Base-by-base conservation (phyloP, 78 protist species). In the Kipferlia bialata region DNA sequence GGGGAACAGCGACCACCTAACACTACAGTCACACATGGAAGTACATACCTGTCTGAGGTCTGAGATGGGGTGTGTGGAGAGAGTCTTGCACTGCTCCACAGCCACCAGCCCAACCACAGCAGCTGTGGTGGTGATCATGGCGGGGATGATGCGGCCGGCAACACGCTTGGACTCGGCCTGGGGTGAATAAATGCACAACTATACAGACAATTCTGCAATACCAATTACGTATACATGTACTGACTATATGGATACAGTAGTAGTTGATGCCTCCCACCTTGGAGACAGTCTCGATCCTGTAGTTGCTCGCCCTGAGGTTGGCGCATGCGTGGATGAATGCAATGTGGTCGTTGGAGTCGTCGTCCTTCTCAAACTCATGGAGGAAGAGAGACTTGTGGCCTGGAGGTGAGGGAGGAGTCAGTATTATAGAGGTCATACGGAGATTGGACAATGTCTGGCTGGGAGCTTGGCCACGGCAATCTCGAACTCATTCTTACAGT, bases 111-210 rank as follows among this genome's bases (percentile, higher is more conserved):
- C n/a, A 89, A 77, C 15, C 82, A 79, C 71, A 12, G 67, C 28
- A n/a, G 98, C 93, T 15, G 99, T 97, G 36, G 99, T 97, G 17
- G 99, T 95, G 39, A 96, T 94, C 56, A 97, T 87, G 34, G 99
- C 99, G 7, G 99, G 99, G 74, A 95, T 96, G 84, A 97, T 94
- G 81, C 81, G 78, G 61, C 99, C 99, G 0, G 98, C 98, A 58
- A 95, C 92, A 55, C 64, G 76, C 87, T 87, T 93, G 65, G 89
- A 77, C 17, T 51, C 36, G 36, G 5, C 72, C 32, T 37, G 38
- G 63, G n/a, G n/a, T n/a, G n/a, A n/a, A n/a, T n/a, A n/a, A n/a
- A n/a, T n/a, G n/a, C n/a, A n/a, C n/a, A n/a, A n/a, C n/a, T n/a
- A n/a, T n/a, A n/a, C n/a, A n/a, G n/a, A n/a, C n/a, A n/a, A n/a